These are phyloP conservation scores for Lodderomyces margitis DNA, from an alignment of 1,139 yeast species.

Conservation along the genomic window DNA sequence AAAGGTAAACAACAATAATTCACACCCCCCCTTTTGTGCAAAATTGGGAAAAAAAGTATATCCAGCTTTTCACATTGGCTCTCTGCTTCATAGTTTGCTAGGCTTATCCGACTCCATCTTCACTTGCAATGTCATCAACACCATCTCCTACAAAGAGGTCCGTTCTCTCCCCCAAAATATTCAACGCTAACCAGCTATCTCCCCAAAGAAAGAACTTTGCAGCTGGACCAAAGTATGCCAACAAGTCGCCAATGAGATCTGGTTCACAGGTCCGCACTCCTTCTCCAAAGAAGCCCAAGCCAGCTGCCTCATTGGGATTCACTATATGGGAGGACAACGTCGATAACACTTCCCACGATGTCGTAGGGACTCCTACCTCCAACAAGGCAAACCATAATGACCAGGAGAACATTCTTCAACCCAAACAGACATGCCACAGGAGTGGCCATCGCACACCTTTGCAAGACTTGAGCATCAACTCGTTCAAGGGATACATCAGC, in stretches of 20 bases:
- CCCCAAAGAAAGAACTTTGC: not conserved
- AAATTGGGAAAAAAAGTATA: too few species aligned
- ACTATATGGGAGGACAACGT: constrained; percentile 38
- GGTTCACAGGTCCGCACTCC: constrained; percentile 6
- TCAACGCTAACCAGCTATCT: constrained; percentile 14
- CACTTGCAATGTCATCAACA: constrained; percentile 22
- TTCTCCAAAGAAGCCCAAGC: constrained; percentile 16
- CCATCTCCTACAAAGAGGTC: constrained; percentile 33
- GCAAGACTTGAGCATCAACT: constrained; percentile 29
- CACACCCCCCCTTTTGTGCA: not conserved
- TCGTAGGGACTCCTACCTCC: constrained; percentile 13
- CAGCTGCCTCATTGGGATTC: constrained; percentile 25
- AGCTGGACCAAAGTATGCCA: not conserved
- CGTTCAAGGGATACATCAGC: constrained; percentile 34
- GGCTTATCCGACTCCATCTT: not conserved
- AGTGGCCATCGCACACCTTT: constrained; percentile 29
- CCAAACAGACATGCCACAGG: constrained; percentile 18
- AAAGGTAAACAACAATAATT: not conserved
- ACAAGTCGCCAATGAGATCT: constrained; percentile 1
- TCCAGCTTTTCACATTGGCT: too few species aligned
- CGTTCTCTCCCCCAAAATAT: constrained; percentile 32
- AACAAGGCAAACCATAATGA: constrained; percentile 33
- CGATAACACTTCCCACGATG: constrained; percentile 9
- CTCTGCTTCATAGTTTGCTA: too few species aligned
- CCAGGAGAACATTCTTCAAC: constrained; percentile 48